Evolutionary conservation across 2,329 filamentous ascomycete species (phyloP).

Genomic region (Sclerotinia nivalis): DNA sequence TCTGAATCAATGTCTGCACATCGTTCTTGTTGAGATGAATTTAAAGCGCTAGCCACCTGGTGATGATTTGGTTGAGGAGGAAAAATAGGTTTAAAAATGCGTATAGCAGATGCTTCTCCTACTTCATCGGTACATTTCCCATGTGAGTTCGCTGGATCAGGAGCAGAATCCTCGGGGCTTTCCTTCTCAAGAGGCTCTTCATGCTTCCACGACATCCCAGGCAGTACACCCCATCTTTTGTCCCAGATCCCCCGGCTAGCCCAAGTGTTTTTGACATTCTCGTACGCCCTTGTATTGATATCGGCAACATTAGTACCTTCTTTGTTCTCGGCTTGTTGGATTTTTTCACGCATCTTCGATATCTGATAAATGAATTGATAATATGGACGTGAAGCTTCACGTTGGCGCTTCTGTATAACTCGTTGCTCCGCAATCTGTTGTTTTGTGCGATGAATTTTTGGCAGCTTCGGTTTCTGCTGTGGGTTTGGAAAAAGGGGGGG

Average conservation of each 20-base stretch:
- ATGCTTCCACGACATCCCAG: slow-evolving; percentile 41
- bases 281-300: slow-evolving; percentile 39
- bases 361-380: slow-evolving; percentile 39
- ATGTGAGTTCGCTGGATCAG: slow-evolving; percentile 29
- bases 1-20: slow-evolving; percentile 7
- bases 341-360: slow-evolving; percentile 34
- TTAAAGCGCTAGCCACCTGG: slow-evolving; percentile 7
- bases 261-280: slow-evolving; percentile 40
- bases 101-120: slow-evolving; percentile 25
- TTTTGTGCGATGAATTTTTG: slow-evolving; percentile 27
- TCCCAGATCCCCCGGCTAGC: slow-evolving; percentile 39
- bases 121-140: slow-evolving; percentile 25
- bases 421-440: slow-evolving; percentile 25
- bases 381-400: slow-evolving; percentile 36
- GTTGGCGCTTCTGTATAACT: slow-evolving; percentile 28
- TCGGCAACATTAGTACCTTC: slow-evolving; percentile 28
- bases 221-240: slow-evolving; percentile 38
- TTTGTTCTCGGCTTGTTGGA: slow-evolving; percentile 35
- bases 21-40: slow-evolving; percentile 21
- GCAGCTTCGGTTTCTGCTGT: slow-evolving; percentile 16
- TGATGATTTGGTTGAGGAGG: slow-evolving; percentile 26
- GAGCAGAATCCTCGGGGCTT: neutral
- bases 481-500: slow-evolving; percentile 19
- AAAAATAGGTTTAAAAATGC: slow-evolving; percentile 29
- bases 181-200: slow-evolving; percentile 34